phyloP scores from a whole-genome alignment of 2,329 filamentous ascomycete species.

The Cordyceps militaris region DNA sequence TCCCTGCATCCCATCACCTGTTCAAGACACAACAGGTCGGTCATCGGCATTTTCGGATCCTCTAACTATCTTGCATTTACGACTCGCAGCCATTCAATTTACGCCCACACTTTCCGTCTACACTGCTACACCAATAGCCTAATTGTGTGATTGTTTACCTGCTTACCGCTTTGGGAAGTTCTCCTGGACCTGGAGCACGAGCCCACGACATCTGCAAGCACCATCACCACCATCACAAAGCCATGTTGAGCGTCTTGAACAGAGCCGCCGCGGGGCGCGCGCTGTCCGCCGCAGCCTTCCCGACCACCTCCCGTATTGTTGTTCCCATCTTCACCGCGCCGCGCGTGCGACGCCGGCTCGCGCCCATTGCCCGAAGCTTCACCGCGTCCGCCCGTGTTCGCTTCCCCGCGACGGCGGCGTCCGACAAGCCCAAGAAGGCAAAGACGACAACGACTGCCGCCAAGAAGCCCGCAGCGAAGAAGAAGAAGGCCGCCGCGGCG shows the following conservation, averaged over 20 bases:
- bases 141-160: conserved; percentile 4
- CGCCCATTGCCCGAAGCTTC: conserved; percentile 24
- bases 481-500: conserved; percentile 31
- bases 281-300: conserved; percentile 16
- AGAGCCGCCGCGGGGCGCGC: conserved; percentile 32
- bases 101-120: neutral
- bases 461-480: conserved; percentile 22
- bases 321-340: conserved; percentile 18
- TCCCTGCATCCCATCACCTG: neutral
- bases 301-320: conserved; percentile 19
- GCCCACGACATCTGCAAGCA: neutral
- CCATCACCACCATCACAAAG: neutral
- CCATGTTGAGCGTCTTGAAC: conserved; percentile 37
- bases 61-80: neutral
- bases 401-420: conserved; percentile 18
- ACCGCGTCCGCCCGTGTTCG: conserved; percentile 23
- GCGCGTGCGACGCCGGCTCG: conserved; percentile 15
- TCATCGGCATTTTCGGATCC: neutral
- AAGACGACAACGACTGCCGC: conserved; percentile 20
- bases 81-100: neutral
- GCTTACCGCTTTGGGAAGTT: neutral
- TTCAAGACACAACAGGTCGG: conserved; percentile 4
- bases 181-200: neutral
- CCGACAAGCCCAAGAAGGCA: conserved; percentile 20
- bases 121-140: neutral